These are phyloP conservation scores for Backusella sp. DNA, from an alignment of 192 early-diverging fungal genomes.

Conservation along the genomic window DNA sequence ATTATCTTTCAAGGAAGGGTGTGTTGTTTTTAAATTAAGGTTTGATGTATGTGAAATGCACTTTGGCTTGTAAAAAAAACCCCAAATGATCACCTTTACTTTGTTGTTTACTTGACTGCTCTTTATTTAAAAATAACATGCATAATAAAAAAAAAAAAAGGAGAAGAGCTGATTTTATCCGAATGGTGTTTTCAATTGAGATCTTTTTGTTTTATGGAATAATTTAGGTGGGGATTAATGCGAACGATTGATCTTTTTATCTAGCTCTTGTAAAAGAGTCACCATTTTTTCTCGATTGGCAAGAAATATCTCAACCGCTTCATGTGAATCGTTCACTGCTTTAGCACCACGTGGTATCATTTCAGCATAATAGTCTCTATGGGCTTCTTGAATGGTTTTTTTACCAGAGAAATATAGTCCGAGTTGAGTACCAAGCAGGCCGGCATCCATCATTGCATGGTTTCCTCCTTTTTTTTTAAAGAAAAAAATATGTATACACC, in stretches of 20 bases:
- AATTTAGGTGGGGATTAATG: no score
- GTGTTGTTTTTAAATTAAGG: no score
- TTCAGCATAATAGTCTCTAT: background rate
- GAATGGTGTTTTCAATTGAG: no score
- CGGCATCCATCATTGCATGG: slow-evolving; percentile 23
- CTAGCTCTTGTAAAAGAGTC: background rate
- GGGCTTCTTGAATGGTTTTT: background rate
- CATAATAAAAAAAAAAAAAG: no score
- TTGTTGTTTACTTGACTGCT: no score
- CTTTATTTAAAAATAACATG: no score
- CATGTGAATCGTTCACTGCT: background rate
- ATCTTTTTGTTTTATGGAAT: no score
- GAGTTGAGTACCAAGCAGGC: background rate
- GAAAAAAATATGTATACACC: background rate
- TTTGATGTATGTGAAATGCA: no score
- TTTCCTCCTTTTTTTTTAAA: slow-evolving; percentile 15
- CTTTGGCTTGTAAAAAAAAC: no score
- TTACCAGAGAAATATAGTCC: background rate
- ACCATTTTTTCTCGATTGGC: background rate
- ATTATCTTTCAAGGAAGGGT: no score
- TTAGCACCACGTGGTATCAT: slow-evolving; percentile 7
- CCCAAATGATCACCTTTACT: no score
- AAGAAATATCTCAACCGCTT: background rate
- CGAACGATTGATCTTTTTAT: background rate
- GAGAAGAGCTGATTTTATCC: no score